These are phyloP conservation scores for Colletotrichum chrysophilum DNA, from an alignment of 2,329 filamentous ascomycete species.

Conservation along the genomic window DNA sequence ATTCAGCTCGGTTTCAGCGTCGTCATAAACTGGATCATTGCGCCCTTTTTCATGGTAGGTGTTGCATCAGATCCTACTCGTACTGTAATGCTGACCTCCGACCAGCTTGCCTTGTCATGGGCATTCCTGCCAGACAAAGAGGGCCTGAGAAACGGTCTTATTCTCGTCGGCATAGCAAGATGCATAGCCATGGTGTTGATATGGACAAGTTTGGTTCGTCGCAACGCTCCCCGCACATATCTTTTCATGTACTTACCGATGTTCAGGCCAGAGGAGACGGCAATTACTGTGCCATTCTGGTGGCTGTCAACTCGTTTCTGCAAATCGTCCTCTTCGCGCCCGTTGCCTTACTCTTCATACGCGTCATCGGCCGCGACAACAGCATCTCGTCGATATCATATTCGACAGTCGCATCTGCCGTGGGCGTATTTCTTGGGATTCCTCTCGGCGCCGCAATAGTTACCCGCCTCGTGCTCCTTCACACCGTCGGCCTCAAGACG, in stretches of 20 bases:
- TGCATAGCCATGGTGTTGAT: constrained; percentile 88
- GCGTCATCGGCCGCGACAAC: constrained; percentile 63
- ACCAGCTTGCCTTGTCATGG: constrained; percentile 69
- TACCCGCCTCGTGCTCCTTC: constrained; percentile 69
- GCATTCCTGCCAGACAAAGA: constrained; percentile 66
- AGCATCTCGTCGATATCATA: constrained; percentile 56
- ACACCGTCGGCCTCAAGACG: constrained; percentile 57
- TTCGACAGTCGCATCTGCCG: constrained; percentile 74
- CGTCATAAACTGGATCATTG: constrained; percentile 82
- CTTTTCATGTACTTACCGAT: background rate
- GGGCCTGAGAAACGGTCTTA: constrained; percentile 69
- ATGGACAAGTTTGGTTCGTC: constrained; percentile 65
- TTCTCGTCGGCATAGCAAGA: constrained; percentile 82
- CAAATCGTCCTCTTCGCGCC: constrained; percentile 79
- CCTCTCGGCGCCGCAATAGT: constrained; percentile 81
- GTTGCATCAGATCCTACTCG: background rate
- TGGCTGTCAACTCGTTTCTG: constrained; percentile 76
- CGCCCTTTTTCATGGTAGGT: constrained; percentile 79
- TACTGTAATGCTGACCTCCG: background rate
- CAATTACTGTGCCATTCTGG: constrained; percentile 84
- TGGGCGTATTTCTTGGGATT: constrained; percentile 85
- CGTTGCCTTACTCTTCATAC: constrained; percentile 71
- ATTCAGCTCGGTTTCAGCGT: constrained; percentile 80
- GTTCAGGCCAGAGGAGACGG: constrained; percentile 69
- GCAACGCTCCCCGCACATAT: background rate